A percentile compares a stretch with the other conserved stretches of the same genome.
Evolutionary conservation across 2,329 filamentous ascomycete genomes (phyloP).

Genomic region (Sporothrix protearum): DNA sequence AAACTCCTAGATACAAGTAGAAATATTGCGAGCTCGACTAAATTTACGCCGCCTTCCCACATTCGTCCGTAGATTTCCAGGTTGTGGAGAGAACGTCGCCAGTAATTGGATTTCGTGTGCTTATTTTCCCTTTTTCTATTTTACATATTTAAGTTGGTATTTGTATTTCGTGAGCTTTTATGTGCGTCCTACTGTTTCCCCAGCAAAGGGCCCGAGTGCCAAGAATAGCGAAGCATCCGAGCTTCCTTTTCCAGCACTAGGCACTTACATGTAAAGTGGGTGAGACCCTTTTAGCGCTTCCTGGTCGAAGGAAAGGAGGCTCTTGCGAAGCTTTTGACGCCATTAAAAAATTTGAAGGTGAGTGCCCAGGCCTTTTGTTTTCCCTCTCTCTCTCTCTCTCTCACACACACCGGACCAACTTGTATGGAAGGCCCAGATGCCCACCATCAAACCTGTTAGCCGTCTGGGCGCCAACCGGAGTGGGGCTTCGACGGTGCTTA

Average conservation of each 20-base stretch:
- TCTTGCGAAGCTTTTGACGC: not conserved
- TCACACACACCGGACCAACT: not conserved
- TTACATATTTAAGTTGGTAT: not conserved
- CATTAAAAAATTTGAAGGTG: too few relatives aligned
- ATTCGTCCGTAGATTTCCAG: not conserved
- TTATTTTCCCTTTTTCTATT: too few relatives aligned
- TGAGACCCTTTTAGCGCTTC: not conserved
- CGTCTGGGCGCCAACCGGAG: not conserved
- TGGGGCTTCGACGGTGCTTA: not conserved
- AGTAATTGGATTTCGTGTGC: not conserved
- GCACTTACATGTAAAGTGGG: not conserved
- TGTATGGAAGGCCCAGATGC: not conserved
- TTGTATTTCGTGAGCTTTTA: not conserved
- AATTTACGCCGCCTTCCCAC: not conserved
- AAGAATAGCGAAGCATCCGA: conserved; percentile 3
- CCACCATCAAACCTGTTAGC: not conserved
- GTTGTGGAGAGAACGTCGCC: not conserved
- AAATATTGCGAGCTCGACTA: not conserved
- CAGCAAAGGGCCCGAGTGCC: not conserved
- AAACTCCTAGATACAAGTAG: not conserved
- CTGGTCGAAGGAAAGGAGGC: not conserved
- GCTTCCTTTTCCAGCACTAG: conserved; percentile 21
- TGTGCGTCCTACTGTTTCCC: not conserved
- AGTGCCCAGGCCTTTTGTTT: not conserved
- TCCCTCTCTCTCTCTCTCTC: not conserved